These are phyloP conservation scores for Cicer chorassanicum DNA, from an alignment of 306 rosid species.

Conservation along the genomic window DNA sequence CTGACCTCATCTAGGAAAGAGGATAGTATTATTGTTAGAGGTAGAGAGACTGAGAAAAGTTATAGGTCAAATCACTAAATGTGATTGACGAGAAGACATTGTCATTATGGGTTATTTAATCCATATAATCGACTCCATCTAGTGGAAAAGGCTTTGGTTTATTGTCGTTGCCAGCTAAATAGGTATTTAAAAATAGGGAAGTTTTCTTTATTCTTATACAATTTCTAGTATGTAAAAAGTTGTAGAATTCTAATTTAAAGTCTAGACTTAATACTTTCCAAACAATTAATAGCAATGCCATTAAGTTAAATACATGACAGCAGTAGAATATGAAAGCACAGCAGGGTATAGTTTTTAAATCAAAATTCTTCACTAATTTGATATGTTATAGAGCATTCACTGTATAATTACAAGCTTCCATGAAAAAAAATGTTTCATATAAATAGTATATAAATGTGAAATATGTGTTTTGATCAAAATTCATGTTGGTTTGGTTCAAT, in stretches of 20 bases:
- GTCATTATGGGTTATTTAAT: not conserved
- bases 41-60: not conserved
- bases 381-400: not conserved
- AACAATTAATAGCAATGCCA: not conserved
- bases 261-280: not conserved
- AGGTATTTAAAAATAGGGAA: not conserved
- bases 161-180: conserved; percentile 7
- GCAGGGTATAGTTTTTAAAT: not conserved
- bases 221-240: not conserved
- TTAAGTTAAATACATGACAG: conserved; percentile 2
- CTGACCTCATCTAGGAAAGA: not conserved
- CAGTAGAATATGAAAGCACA: conserved; percentile 20
- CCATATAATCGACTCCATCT: not conserved
- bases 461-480: conserved; percentile 16
- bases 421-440: not conserved
- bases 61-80: not conserved
- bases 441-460: not conserved
- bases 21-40: not conserved
- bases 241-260: not conserved
- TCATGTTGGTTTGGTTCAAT: not conserved
- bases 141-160: not conserved
- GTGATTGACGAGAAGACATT: not conserved
- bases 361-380: not conserved
- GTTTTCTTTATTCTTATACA: conserved; percentile 9
- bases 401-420: not conserved